Percentiles rank a stretch among this genome's conserved stretches.
These are phyloP conservation scores for Verticillium albo-atrum DNA, from an alignment of 2,329 filamentous ascomycete genomes.

Conservation along the genomic window DNA sequence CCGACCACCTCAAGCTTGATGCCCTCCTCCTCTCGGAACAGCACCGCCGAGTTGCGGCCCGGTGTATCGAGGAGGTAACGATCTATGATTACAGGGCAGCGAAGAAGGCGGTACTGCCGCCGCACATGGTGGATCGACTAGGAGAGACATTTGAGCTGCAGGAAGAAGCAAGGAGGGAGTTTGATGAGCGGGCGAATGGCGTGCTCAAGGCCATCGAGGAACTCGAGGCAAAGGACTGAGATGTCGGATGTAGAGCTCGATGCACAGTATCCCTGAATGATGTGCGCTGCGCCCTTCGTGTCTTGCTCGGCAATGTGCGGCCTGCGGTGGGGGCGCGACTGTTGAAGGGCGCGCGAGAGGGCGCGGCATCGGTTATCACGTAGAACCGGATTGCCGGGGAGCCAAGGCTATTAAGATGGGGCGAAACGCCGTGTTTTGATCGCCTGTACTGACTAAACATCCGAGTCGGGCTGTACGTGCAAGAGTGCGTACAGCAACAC, in stretches of 20 bases:
- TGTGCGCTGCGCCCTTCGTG: too few relatives aligned
- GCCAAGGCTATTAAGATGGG: too few relatives aligned
- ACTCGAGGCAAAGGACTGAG: slow-evolving; percentile 2
- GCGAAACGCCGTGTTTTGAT: too few relatives aligned
- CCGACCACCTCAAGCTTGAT: slow-evolving; percentile 52
- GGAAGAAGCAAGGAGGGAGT: slow-evolving; percentile 13
- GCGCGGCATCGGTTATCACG: too few relatives aligned
- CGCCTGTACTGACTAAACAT: too few relatives aligned
- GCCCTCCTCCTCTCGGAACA: slow-evolving; percentile 70
- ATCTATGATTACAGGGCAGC: slow-evolving; percentile 59
- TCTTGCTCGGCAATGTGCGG: too few relatives aligned
- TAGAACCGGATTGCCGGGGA: too few relatives aligned
- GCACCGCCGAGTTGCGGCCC: slow-evolving; percentile 67
- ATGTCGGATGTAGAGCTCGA: background rate
- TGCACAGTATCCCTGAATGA: too few relatives aligned
- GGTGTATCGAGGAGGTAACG: slow-evolving; percentile 73
- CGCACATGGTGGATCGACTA: slow-evolving; percentile 35
- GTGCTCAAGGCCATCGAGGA: slow-evolving; percentile 7
- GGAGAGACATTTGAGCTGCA: slow-evolving; percentile 29
- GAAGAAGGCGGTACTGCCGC: slow-evolving; percentile 31
- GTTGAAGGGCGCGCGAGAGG: too few relatives aligned
- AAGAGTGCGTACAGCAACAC: too few relatives aligned
- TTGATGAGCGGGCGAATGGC: slow-evolving; percentile 12
- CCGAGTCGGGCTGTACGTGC: too few relatives aligned
- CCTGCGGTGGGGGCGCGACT: too few relatives aligned